phyloP scores from a whole-genome alignment of 208 protist species.

The Paratrypanosoma confusum region DNA sequence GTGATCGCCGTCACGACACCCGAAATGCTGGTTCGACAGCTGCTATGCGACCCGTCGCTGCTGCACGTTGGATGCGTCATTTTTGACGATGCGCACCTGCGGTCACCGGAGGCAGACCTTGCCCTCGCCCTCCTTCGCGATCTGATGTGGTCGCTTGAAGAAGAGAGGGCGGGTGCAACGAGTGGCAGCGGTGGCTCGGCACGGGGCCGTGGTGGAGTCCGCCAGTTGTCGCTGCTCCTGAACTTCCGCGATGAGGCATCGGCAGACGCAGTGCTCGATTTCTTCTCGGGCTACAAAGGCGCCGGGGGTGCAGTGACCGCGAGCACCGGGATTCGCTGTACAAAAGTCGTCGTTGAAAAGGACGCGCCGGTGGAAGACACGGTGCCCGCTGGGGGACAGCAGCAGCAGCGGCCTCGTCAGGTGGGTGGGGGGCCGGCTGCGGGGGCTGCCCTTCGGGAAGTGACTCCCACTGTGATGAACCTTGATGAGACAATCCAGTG shows the following conservation, averaged over 20 bases:
- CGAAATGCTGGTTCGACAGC: slow-evolving; percentile 70
- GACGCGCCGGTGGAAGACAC: too few species aligned
- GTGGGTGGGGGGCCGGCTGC: neutral
- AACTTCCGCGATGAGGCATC: slow-evolving; percentile 56
- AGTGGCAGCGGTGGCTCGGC: neutral
- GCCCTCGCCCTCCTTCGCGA: slow-evolving; percentile 53
- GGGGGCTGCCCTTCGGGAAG: neutral
- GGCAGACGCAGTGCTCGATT: slow-evolving; percentile 32
- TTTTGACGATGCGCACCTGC: slow-evolving; percentile 73
- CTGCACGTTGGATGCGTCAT: slow-evolving; percentile 63
- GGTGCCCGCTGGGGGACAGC: too few species aligned
- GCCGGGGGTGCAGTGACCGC: too few species aligned
- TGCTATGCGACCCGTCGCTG: slow-evolving; percentile 71
- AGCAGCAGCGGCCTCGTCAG: neutral
- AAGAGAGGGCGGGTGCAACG: slow-evolving; percentile 1
- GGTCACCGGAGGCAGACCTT: slow-evolving; percentile 53
- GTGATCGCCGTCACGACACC: slow-evolving; percentile 66
- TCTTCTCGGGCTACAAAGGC: slow-evolving; percentile 18
- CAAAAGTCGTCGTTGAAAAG: too few species aligned
- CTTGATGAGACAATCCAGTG: slow-evolving; percentile 80
- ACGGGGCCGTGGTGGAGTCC: slow-evolving; percentile 4
- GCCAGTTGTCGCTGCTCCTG: slow-evolving; percentile 40
- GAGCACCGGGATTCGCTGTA: too few species aligned
- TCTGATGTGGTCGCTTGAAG: slow-evolving; percentile 15
- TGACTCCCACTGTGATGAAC: slow-evolving; percentile 27